phyloP scores from a whole-genome alignment of 2,329 filamentous ascomycete genomes.

The Colletotrichum sp. region DNA sequence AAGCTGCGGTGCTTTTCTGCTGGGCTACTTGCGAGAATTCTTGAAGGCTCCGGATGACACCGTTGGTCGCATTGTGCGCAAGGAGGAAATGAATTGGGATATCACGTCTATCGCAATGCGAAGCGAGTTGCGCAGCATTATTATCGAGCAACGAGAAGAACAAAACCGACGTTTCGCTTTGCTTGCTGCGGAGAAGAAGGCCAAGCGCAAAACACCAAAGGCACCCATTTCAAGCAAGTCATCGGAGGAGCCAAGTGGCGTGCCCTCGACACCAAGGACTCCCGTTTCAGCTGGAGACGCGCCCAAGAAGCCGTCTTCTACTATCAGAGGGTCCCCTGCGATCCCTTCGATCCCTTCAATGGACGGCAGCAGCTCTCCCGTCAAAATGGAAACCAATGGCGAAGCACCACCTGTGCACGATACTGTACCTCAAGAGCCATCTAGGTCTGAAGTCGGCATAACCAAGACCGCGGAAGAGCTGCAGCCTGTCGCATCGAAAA shows the following conservation, averaged over 20 bases:
- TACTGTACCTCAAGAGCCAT: not conserved
- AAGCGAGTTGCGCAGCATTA: slow-evolving; percentile 65
- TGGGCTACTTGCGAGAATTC: slow-evolving; percentile 86
- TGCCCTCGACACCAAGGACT: not conserved
- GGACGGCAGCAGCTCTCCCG: not conserved
- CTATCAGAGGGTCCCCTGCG: slow-evolving; percentile 5
- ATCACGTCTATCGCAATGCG: slow-evolving; percentile 69
- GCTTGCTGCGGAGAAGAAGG: slow-evolving; percentile 41
- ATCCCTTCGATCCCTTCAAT: not conserved
- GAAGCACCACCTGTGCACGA: not conserved
- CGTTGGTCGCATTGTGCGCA: slow-evolving; percentile 67
- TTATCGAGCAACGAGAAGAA: slow-evolving; percentile 67
- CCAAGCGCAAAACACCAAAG: slow-evolving; percentile 35
- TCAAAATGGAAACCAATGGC: not conserved
- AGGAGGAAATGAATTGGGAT: slow-evolving; percentile 53
- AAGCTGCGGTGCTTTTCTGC: slow-evolving; percentile 88
- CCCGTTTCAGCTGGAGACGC: slow-evolving; percentile 13
- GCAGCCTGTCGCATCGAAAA: not conserved
- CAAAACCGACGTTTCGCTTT: slow-evolving; percentile 61
- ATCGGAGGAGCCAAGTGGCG: not conserved
- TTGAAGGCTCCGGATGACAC: slow-evolving; percentile 76
- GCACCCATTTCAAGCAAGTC: slow-evolving; percentile 12
- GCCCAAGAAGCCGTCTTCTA: slow-evolving; percentile 18
- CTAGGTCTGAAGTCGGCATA: not conserved
- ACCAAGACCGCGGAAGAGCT: not conserved